Conservation (phyloP, 352 stramenopile species). For the Pythium brachiatum region DNA sequence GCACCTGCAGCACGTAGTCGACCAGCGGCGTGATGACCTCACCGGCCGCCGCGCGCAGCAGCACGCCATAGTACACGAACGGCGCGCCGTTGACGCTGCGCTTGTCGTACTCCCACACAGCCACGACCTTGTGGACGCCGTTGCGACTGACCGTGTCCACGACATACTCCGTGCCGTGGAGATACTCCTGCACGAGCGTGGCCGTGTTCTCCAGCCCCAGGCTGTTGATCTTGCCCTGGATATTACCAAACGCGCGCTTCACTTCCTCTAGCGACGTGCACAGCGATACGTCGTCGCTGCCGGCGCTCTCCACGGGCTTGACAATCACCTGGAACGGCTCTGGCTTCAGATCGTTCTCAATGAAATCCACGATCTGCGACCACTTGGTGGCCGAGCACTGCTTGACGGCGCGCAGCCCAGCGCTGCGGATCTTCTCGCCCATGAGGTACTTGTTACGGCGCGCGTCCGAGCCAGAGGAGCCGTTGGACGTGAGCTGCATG, state of each 20-base stretch:
- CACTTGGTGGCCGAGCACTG: conserved; percentile 85
- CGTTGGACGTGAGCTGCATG: conserved; percentile 75
- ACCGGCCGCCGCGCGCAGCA: conserved; percentile 53
- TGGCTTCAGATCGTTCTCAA: conserved; percentile 57
- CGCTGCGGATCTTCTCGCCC: conserved; percentile 77
- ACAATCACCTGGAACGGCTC: conserved; percentile 85
- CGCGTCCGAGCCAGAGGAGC: conserved; percentile 76
- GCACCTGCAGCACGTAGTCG: conserved; percentile 79
- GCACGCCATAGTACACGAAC: conserved; percentile 94
- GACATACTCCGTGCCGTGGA: conserved; percentile 95
- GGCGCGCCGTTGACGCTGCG: conserved; percentile 90
- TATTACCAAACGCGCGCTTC: conserved; percentile 75
- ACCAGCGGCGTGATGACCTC: conserved; percentile 76
- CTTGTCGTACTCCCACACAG: conserved; percentile 98
- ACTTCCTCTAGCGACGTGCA: conserved; percentile 74
- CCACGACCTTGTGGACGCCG: conserved; percentile 93
- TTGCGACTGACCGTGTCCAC: conserved; percentile 95
- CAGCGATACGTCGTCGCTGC: conserved; percentile 79
- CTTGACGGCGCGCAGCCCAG: conserved; percentile 85
- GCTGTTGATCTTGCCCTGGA: conserved; percentile 85
- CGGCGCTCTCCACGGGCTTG: conserved; percentile 86
- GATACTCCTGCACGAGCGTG: conserved; percentile 91
- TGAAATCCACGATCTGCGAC: conserved; percentile 69
- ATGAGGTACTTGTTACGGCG: conserved; percentile 86
- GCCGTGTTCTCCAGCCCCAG: conserved; percentile 82